Evolutionary conservation across 2,329 filamentous ascomycete genomes (phyloP).

Genomic region (Dothiorella sarmentorum): DNA sequence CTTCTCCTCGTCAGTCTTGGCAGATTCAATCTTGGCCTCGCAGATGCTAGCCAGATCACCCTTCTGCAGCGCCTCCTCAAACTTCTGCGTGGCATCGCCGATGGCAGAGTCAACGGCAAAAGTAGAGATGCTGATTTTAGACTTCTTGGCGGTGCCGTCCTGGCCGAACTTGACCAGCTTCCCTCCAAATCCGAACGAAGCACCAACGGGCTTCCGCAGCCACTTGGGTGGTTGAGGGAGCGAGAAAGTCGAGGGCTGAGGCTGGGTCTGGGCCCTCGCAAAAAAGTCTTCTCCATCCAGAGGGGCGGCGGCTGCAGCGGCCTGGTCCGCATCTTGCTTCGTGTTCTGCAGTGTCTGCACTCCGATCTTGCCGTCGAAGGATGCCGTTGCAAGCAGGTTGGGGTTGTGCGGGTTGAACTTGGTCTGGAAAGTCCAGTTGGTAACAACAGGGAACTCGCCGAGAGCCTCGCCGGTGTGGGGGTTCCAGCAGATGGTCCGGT

Average conservation of each 20-base stretch:
- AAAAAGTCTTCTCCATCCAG: slow-evolving; percentile 92
- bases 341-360: slow-evolving; percentile 94
- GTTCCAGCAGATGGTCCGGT: slow-evolving; percentile 94
- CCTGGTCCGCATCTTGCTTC: slow-evolving; percentile 64
- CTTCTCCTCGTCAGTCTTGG: slow-evolving; percentile 85
- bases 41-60: slow-evolving; percentile 79
- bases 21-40: slow-evolving; percentile 69
- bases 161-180: slow-evolving; percentile 77
- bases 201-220: slow-evolving; percentile 80
- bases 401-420: slow-evolving; percentile 93
- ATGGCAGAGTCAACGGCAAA: slow-evolving; percentile 86
- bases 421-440: slow-evolving; percentile 99
- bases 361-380: slow-evolving; percentile 94
- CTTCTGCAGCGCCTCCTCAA: slow-evolving; percentile 75
- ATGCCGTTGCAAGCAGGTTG: slow-evolving; percentile 86
- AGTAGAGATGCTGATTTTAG: slow-evolving; percentile 78
- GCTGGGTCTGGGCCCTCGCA: slow-evolving; percentile 84
- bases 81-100: slow-evolving; percentile 77
- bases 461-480: slow-evolving; percentile 82
- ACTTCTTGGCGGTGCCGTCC: slow-evolving; percentile 60
- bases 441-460: slow-evolving; percentile 93
- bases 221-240: slow-evolving; percentile 83
- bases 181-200: slow-evolving; percentile 92
- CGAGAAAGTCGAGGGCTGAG: slow-evolving; percentile 85
- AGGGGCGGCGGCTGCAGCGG: slow-evolving; percentile 63